Evolutionary conservation across 108 stramenopile genomes (phyloP).

Genomic region (Cyclotella sp.): DNA sequence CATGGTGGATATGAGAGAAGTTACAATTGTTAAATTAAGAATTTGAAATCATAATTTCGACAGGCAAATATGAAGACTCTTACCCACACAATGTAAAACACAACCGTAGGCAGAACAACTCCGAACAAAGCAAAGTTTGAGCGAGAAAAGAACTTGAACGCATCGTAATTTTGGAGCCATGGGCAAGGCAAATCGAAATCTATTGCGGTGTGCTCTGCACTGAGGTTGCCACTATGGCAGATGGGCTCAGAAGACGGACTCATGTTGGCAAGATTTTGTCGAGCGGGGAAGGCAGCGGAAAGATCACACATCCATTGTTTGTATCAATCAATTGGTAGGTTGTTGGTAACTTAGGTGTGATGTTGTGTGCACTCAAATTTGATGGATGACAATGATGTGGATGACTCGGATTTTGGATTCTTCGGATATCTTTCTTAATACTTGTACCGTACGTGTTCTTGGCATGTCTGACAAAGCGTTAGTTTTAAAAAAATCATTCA

Average conservation of each 20-base stretch:
- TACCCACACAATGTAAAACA: conserved; percentile 7
- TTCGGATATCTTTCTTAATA: no score
- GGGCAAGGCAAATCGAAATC: conserved; percentile 3
- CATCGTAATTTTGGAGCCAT: not conserved
- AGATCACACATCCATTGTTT: no score
- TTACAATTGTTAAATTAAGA: not conserved
- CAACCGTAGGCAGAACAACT: not conserved
- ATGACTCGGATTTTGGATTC: no score
- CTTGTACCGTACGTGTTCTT: no score
- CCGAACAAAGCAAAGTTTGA: conserved; percentile 1
- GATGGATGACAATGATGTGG: no score
- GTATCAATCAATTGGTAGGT: no score
- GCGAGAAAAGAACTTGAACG: not conserved
- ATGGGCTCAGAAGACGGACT: not conserved
- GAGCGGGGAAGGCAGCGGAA: no score
- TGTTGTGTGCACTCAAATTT: no score
- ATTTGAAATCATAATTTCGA: not conserved
- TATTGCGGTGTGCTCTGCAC: not conserved
- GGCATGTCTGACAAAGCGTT: no score
- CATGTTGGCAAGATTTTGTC: not conserved
- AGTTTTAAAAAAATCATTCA: no score
- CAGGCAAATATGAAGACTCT: not conserved
- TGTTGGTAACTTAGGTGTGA: no score
- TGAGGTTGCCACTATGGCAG: conserved; percentile 2
- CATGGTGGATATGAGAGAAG: not conserved